Evolutionary conservation across 768 basidiomycete genomes (phyloP).

Genomic region (Pseudohyphozyma bogoriensis): DNA sequence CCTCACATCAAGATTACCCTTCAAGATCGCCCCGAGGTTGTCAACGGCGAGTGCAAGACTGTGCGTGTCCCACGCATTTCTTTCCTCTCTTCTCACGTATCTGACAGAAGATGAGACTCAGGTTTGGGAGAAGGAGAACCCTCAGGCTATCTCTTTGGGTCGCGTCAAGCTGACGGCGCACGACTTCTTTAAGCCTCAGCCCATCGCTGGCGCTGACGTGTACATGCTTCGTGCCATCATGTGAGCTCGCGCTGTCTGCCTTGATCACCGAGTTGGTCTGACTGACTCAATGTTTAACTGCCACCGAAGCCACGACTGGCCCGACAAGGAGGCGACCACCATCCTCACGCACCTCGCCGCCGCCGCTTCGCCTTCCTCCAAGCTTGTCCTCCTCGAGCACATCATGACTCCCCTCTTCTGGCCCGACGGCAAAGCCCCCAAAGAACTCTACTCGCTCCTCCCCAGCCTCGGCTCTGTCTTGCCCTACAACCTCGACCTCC

Average conservation of each 20-base stretch:
- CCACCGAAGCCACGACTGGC: constrained; percentile 55
- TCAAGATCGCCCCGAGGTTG: constrained; percentile 36
- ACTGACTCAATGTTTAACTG: too few species aligned
- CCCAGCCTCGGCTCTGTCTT: neutral
- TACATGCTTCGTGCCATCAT: constrained; percentile 62
- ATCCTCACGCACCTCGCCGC: constrained; percentile 46
- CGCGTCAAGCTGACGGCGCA: constrained; percentile 42
- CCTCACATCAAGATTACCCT: constrained; percentile 35
- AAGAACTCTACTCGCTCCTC: neutral
- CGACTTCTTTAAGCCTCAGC: constrained; percentile 64
- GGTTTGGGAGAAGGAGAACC: constrained; percentile 6
- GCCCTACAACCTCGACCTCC: constrained; percentile 5
- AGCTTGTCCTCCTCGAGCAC: constrained; percentile 60
- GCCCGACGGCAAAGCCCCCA: neutral
- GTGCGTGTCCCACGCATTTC: constrained; percentile 3
- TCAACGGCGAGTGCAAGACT: constrained; percentile 29
- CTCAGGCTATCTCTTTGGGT: neutral
- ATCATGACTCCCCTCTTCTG: constrained; percentile 39
- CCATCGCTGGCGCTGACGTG: constrained; percentile 46
- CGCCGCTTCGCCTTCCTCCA: constrained; percentile 45
- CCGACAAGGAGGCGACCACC: constrained; percentile 48
- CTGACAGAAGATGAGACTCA: neutral
- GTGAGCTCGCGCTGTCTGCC: neutral
- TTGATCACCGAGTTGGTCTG: neutral
- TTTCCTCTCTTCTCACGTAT: too few species aligned